Evolutionary conservation across 768 basidiomycete species (phyloP).

Genomic region (Lyophyllum atratum): DNA sequence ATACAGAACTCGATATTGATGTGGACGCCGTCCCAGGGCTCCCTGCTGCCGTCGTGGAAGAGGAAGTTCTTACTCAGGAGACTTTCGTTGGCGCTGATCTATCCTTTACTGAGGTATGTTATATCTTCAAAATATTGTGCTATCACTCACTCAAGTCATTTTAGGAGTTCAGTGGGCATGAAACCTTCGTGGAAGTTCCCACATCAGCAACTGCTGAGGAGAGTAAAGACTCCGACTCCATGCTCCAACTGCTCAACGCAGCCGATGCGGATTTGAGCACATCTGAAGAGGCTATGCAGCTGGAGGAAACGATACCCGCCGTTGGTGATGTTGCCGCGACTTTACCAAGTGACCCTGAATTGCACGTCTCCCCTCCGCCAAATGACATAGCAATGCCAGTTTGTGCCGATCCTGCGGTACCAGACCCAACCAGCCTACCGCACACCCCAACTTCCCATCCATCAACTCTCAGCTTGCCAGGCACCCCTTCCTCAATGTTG

Average conservation of each 20-base stretch:
- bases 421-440: conserved; percentile 33
- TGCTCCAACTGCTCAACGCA: not conserved
- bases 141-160: not conserved
- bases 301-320: not conserved
- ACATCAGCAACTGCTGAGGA: not conserved
- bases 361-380: not conserved
- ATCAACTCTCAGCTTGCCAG: conserved; percentile 21
- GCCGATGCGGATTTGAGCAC: not conserved
- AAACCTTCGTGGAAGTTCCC: not conserved
- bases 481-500: conserved; percentile 20
- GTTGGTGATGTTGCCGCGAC: not conserved
- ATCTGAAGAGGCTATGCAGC: not conserved
- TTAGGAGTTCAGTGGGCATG: not conserved
- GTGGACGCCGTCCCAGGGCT: not conserved
- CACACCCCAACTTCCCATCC: conserved; percentile 11
- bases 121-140: not conserved
- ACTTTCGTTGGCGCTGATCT: not conserved
- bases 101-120: conserved; percentile 3
- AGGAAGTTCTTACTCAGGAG: not conserved
- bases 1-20: conserved; percentile 13
- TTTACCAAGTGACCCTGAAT: not conserved
- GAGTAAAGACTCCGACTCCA: not conserved
- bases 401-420: conserved; percentile 39
- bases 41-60: too few species aligned
- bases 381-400: conserved; percentile 37